Percentiles rank a stretch among this genome's conserved stretches.
phyloP scores from a whole-genome alignment of 2,329 filamentous ascomycete species.

The Neoscytalidium dimidiatum region DNA sequence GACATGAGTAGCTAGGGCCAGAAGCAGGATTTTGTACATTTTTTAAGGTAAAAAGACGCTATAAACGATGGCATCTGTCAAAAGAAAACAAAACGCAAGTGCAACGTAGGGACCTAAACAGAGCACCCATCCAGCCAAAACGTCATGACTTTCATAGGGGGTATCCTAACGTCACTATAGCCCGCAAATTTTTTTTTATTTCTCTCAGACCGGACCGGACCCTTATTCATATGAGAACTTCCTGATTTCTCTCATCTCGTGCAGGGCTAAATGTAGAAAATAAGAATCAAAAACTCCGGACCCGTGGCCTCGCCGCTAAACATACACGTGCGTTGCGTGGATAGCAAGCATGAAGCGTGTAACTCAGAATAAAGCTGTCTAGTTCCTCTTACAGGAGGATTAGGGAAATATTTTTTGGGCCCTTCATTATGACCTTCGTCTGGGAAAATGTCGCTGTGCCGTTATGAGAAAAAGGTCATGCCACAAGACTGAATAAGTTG shows the following conservation, averaged over 20 bases:
- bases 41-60: background rate
- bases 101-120: background rate
- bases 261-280: background rate
- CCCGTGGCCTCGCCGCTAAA: background rate
- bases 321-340: background rate
- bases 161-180: conserved; percentile 8
- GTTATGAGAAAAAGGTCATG: background rate
- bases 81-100: background rate
- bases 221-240: background rate
- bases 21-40: no score
- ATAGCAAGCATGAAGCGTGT: background rate
- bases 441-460: background rate
- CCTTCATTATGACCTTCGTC: background rate
- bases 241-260: background rate
- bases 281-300: background rate
- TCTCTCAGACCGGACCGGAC: conserved; percentile 1
- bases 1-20: no score
- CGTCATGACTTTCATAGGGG: conserved; percentile 13
- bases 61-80: background rate
- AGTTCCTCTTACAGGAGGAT: background rate
- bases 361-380: background rate
- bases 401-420: background rate
- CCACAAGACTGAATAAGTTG: background rate
- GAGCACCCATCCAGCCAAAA: conserved; percentile 14
- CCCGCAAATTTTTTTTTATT: background rate